These are phyloP conservation scores for Sistotremastrum niveocremeum DNA, from an alignment of 768 basidiomycete species.

Conservation along the genomic window DNA sequence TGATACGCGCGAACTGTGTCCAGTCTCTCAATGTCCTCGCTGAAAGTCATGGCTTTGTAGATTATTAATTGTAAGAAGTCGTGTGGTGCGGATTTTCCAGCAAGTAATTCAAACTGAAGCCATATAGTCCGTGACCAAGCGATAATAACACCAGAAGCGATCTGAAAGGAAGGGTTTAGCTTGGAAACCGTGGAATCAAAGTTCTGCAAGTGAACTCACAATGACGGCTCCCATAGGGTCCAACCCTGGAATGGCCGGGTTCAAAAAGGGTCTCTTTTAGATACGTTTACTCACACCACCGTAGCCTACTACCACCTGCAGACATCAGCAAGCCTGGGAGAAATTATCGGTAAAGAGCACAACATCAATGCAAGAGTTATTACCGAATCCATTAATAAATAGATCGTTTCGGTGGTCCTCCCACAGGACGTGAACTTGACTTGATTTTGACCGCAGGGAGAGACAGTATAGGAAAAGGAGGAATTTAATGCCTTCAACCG, in stretches of 20 bases:
- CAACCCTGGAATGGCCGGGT: constrained; percentile 34
- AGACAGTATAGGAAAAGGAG: constrained; percentile 79
- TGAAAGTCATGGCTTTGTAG: constrained; percentile 89
- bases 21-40: constrained; percentile 68
- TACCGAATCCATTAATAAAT: constrained; percentile 72
- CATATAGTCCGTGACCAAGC: constrained; percentile 71
- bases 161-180: constrained; percentile 29
- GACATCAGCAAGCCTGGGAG: constrained; percentile 66
- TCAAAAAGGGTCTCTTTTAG: constrained; percentile 4
- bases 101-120: constrained; percentile 70
- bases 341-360: neutral
- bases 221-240: constrained; percentile 71
- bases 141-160: constrained; percentile 63
- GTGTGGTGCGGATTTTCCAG: constrained; percentile 84
- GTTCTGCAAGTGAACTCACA: constrained; percentile 26
- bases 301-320: constrained; percentile 62
- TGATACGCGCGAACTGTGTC: constrained; percentile 94
- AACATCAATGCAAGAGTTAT: constrained; percentile 6
- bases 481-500: constrained; percentile 58
- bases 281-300: constrained; percentile 53
- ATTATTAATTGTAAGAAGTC: constrained; percentile 84
- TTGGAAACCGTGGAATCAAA: neutral
- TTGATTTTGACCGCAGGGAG: constrained; percentile 64
- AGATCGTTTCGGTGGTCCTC: constrained; percentile 93
- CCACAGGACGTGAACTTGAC: constrained; percentile 92